Percentiles rank a stretch among this genome's conserved stretches.
phyloP scores from a whole-genome alignment of 768 basidiomycete genomes.

The Termitomyces sp. region DNA sequence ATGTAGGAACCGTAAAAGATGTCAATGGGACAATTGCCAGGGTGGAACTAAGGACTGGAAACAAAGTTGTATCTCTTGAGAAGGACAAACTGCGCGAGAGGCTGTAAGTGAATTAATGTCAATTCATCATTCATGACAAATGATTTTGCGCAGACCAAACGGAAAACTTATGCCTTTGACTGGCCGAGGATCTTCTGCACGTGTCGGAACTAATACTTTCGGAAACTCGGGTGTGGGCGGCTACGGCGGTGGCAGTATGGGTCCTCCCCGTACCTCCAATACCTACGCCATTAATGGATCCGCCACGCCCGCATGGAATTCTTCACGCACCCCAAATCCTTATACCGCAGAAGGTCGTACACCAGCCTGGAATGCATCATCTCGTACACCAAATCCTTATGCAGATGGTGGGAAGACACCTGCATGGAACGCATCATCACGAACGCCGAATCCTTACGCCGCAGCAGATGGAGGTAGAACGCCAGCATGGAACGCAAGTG shows the following conservation, averaged over 20 bases:
- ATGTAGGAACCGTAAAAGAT: slow-evolving; percentile 91
- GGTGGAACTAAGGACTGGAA: slow-evolving; percentile 86
- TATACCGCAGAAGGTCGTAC: slow-evolving; percentile 53
- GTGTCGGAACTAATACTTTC: slow-evolving; percentile 1
- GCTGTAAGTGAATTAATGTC: slow-evolving; percentile 43
- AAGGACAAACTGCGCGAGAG: slow-evolving; percentile 72
- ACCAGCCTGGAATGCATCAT: slow-evolving; percentile 51
- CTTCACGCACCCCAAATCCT: slow-evolving; percentile 65
- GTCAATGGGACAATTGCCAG: slow-evolving; percentile 83
- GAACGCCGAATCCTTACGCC: slow-evolving; percentile 69
- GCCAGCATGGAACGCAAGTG: slow-evolving; percentile 60
- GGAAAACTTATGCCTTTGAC: slow-evolving; percentile 53
- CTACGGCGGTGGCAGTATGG: slow-evolving; percentile 5
- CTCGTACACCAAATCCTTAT: slow-evolving; percentile 70
- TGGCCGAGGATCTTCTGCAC: slow-evolving; percentile 13
- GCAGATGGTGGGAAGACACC: slow-evolving; percentile 56
- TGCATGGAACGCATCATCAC: slow-evolving; percentile 57
- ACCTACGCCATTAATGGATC: slow-evolving; percentile 28
- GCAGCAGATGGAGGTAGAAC: slow-evolving; percentile 59
- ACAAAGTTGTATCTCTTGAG: slow-evolving; percentile 84
- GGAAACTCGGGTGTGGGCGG: slow-evolving; percentile 15
- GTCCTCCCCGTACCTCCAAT: slow-evolving; percentile 25
- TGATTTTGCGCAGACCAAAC: slow-evolving; percentile 38
- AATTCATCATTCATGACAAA: background rate
- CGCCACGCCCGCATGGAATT: slow-evolving; percentile 20